Base-by-base conservation (phyloP, 2,329 filamentous ascomycete species). In the Pyricularia sp. region DNA sequence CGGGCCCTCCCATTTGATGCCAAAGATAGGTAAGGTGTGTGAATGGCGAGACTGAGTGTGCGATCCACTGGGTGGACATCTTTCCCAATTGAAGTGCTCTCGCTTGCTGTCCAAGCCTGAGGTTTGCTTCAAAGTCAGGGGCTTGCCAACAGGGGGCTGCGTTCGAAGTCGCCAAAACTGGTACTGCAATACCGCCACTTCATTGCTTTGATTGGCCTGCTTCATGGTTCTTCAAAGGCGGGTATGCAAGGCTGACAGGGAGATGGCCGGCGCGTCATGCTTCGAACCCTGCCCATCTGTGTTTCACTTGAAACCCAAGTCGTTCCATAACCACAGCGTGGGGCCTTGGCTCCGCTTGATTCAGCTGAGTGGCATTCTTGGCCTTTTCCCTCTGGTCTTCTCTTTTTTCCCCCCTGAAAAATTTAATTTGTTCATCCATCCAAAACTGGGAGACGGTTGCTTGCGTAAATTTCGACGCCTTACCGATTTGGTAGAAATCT, bases 291-390 rank as follows among this genome's bases (percentile, higher is more conserved):
- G 70, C 67, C 70, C 60, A 62, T 62, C 65, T 67, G 68, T 71
- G 78, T 80, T 78, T 79, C 75, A 76, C 70, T 68, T 78, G 79
- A 81, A 80, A 81, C 78, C 70, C 70, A 71, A 74, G 70, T 31
- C 44, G 63, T 64, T 64, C 24, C 63, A 64, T 64, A 31, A 28
- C 13, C 55, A 59, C 13, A 8, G 55, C 28, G 22, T 28, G 49
- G 63, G 44, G 26, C 63, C 63, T 60, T 28, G 63, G 28, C 62
- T 49, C 40, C 6, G 40, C 40, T n/a, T 49, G 40, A 49, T n/a
- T 49, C 40, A 49, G 40, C 7, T 19, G 40, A 19, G 40, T 49
- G 40, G 19, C 19, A 19, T 49, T 49, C 40, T 49, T 49, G 40
- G 40, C 40, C 9, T 49, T 49, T 49, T 49, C 35, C 35, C 13